Percentiles rank a stretch among this genome's conserved stretches.
phyloP scores from a whole-genome alignment of 768 basidiomycete species.

The Pleurotus tuoliensis region DNA sequence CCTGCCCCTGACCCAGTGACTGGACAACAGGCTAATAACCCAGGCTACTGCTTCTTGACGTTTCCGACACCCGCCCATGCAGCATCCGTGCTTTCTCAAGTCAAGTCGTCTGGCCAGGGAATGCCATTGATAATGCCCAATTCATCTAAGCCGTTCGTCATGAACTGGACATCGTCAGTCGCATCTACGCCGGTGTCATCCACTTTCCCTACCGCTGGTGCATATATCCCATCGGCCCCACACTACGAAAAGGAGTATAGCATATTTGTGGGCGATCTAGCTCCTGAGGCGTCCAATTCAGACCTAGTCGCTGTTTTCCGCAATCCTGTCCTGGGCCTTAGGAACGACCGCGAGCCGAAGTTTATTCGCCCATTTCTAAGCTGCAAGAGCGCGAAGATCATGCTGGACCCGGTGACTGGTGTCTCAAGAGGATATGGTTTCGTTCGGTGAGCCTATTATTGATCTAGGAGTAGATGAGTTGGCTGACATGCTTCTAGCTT shows the following conservation, averaged over 20 bases:
- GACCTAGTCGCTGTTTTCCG: slow-evolving; percentile 92
- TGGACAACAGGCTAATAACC: slow-evolving; percentile 73
- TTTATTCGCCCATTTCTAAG: slow-evolving; percentile 86
- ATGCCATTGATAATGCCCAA: slow-evolving; percentile 75
- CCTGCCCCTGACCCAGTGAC: slow-evolving; percentile 52
- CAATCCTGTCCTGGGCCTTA: slow-evolving; percentile 81
- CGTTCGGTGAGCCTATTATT: slow-evolving; percentile 56
- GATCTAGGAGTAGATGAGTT: slow-evolving; percentile 8
- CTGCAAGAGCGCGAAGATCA: slow-evolving; percentile 94
- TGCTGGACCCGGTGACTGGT: slow-evolving; percentile 88
- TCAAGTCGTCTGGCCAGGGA: slow-evolving; percentile 42
- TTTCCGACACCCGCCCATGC: slow-evolving; percentile 73
- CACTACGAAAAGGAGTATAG: slow-evolving; percentile 84
- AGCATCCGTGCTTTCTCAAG: slow-evolving; percentile 64
- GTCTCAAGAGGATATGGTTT: slow-evolving; percentile 91
- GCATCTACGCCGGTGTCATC: slow-evolving; percentile 26
- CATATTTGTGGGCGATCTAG: slow-evolving; percentile 93
- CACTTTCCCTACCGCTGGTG: slow-evolving; percentile 23
- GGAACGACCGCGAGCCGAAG: slow-evolving; percentile 84
- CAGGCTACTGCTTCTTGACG: slow-evolving; percentile 84
- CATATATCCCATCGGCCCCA: slow-evolving; percentile 33
- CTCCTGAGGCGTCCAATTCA: slow-evolving; percentile 91
- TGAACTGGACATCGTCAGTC: slow-evolving; percentile 66
- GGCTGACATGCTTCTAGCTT: slow-evolving; percentile 47
- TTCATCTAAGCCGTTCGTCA: slow-evolving; percentile 74